Evolutionary conservation across 495 filamentous ascomycete species (phyloP).

Genomic region (Lasiosphaeria hispida): DNA sequence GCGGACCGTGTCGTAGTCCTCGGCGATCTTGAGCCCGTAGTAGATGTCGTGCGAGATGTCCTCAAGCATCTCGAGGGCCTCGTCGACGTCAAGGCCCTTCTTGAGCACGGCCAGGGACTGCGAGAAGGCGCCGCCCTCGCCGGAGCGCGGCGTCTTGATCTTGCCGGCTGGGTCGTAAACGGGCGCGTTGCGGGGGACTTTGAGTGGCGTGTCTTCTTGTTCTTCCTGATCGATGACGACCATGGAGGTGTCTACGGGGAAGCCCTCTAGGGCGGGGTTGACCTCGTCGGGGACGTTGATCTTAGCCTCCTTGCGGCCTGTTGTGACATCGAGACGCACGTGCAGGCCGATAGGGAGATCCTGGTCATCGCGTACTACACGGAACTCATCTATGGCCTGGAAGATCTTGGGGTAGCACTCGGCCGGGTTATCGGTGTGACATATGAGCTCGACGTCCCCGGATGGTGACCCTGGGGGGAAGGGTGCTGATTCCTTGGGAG

Average conservation of each 20-base stretch:
- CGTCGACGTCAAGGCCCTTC: conserved; percentile 34
- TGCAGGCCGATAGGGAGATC: conserved; percentile 62
- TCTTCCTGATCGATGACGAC: conserved; percentile 48
- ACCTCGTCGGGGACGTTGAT: conserved; percentile 52
- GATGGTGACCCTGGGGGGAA: conserved; percentile 28
- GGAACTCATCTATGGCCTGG: conserved; percentile 59
- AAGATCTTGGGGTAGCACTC: conserved; percentile 67
- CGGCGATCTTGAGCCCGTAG: conserved; percentile 62
- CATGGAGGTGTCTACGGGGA: conserved; percentile 47
- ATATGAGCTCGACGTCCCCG: conserved; percentile 54
- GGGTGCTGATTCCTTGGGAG: conserved; percentile 18
- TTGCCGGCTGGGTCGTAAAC: conserved; percentile 50
- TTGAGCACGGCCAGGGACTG: conserved; percentile 46
- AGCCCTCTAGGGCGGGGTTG: conserved; percentile 41
- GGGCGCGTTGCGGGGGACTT: conserved; percentile 39
- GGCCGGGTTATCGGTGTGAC: conserved; percentile 54
- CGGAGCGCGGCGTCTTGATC: conserved; percentile 41
- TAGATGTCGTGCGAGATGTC: conserved; percentile 65
- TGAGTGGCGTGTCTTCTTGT: conserved; percentile 10
- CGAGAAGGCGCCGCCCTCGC: conserved; percentile 35
- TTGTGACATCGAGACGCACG: conserved; percentile 59
- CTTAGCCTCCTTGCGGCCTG: conserved; percentile 61
- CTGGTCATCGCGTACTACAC: conserved; percentile 60
- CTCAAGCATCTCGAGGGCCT: conserved; percentile 50
- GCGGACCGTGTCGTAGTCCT: conserved; percentile 45